Evolutionary conservation across 2,329 filamentous ascomycete species (phyloP).

Genomic region (Curvularia eragrostidis): DNA sequence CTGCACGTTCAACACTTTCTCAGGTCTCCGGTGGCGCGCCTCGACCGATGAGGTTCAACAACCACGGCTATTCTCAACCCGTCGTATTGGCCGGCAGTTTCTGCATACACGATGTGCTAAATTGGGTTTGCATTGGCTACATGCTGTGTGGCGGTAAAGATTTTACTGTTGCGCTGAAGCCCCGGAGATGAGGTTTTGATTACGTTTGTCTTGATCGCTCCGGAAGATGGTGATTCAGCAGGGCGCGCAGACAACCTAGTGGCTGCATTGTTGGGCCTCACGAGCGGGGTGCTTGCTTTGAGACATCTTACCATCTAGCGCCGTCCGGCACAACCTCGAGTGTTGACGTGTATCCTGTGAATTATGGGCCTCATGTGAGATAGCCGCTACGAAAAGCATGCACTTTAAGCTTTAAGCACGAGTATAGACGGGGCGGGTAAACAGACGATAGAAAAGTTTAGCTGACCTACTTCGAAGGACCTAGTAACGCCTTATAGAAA

Average conservation of each 20-base stretch:
- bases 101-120: constrained; percentile 14
- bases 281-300: neutral
- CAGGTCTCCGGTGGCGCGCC: constrained; percentile 21
- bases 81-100: constrained; percentile 9
- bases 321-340: neutral
- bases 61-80: constrained; percentile 12
- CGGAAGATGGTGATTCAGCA: constrained; percentile 8
- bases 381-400: neutral
- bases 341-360: neutral
- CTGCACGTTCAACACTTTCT: constrained; percentile 13
- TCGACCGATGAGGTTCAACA: constrained; percentile 14
- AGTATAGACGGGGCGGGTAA: too few species aligned
- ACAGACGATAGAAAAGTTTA: neutral
- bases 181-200: constrained; percentile 21
- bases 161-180: constrained; percentile 16
- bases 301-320: constrained; percentile 5
- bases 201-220: constrained; percentile 17
- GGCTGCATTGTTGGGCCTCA: constrained; percentile 11
- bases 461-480: neutral
- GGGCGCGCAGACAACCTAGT: constrained; percentile 6
- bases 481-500: neutral
- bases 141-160: constrained; percentile 17
- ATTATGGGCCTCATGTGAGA: neutral
- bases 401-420: too few species aligned
- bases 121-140: constrained; percentile 17